Evolutionary conservation across 176 grass and related monocot species (phyloP).

Genomic region (Musa itinerans): DNA sequence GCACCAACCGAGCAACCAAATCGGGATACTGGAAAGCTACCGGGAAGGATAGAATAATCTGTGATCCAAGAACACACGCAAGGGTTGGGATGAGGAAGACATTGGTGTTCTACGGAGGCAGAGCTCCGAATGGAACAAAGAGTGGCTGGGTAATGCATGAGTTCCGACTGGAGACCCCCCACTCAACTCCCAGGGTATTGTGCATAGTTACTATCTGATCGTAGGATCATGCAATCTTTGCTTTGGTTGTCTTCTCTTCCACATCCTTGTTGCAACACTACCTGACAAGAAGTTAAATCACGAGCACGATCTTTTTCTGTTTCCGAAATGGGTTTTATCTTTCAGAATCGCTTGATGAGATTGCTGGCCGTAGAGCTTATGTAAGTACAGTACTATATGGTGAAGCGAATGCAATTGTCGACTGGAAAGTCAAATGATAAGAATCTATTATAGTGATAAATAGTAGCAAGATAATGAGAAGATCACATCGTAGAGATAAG

Average conservation of each 20-base stretch:
- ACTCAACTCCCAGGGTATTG: constrained; percentile 46
- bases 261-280: constrained; percentile 1
- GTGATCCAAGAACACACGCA: constrained; percentile 24
- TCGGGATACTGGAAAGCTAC: constrained; percentile 87
- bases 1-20: constrained; percentile 79
- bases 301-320: neutral
- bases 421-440: neutral
- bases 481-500: neutral
- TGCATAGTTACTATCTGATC: neutral
- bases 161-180: constrained; percentile 67
- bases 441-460: neutral
- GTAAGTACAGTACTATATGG: no score
- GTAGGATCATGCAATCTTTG: no score
- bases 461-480: neutral
- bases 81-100: constrained; percentile 85
- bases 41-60: constrained; percentile 62
- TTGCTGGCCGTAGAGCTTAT: no score
- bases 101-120: constrained; percentile 75
- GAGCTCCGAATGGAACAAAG: constrained; percentile 70
- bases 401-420: neutral
- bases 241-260: neutral
- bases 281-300: neutral
- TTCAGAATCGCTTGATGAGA: no score
- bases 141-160: constrained; percentile 88
- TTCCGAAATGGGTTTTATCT: no score